These are phyloP conservation scores for Cyclotella cryptica DNA, from an alignment of 108 stramenopile species.

Conservation along the genomic window DNA sequence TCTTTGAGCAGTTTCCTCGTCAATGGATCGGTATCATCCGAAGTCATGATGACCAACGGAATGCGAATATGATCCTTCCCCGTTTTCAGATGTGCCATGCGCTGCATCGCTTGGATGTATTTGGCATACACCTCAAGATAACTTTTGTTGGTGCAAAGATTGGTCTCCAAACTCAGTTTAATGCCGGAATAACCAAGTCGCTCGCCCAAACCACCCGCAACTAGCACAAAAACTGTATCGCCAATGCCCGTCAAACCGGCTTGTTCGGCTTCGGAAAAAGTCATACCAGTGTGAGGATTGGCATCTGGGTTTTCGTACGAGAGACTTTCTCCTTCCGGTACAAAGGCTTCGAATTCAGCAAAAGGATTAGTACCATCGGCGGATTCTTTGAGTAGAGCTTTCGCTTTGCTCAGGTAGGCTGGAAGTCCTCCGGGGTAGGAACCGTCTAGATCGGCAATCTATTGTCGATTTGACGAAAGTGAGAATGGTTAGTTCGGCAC, in stretches of 20 bases:
- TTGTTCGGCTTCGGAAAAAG: conserved; percentile 81
- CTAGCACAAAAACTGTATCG: conserved; percentile 81
- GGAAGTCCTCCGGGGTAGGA: conserved; percentile 95
- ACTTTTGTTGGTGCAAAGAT: conserved; percentile 72
- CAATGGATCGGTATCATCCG: conserved; percentile 94
- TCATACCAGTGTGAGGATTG: conserved; percentile 76
- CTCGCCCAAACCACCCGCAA: conserved; percentile 98
- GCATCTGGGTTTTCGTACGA: conserved; percentile 63
- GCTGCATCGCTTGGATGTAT: conserved; percentile 95
- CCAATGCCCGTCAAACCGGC: conserved; percentile 66
- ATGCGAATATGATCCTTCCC: conserved; percentile 74
- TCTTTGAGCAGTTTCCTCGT: conserved; percentile 90
- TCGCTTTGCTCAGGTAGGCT: conserved; percentile 91
- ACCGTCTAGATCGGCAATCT: conserved; percentile 88
- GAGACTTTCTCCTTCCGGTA: conserved; percentile 92
- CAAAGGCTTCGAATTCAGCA: conserved; percentile 89
- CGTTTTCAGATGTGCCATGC: conserved; percentile 65
- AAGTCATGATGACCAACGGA: conserved; percentile 98
- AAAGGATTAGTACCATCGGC: conserved; percentile 94
- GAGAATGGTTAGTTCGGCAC: not conserved
- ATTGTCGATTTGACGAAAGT: not conserved
- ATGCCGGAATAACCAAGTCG: conserved; percentile 98
- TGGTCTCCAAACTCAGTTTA: conserved; percentile 92
- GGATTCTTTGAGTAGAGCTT: conserved; percentile 84
- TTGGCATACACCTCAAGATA: conserved; percentile 87